phyloP scores from a whole-genome alignment of 2,329 filamentous ascomycete species.

The Ophiostoma tasmaniense region DNA sequence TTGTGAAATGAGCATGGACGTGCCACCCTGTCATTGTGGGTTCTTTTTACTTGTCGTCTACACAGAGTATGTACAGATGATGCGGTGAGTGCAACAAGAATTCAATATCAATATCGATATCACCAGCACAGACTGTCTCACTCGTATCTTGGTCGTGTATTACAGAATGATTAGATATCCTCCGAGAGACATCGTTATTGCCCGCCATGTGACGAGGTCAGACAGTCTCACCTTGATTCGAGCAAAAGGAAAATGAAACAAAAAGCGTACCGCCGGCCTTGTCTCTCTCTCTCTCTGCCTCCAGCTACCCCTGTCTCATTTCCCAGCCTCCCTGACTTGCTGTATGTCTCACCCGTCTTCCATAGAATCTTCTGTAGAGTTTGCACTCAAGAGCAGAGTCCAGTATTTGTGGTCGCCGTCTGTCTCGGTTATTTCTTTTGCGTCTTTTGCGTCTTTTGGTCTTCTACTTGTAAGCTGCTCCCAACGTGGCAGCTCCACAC shows the following conservation, averaged over 20 bases:
- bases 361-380: not conserved
- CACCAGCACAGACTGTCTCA: not conserved
- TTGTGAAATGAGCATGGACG: not conserved
- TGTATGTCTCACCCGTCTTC: not conserved
- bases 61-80: too few species aligned
- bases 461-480: not conserved
- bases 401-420: not conserved
- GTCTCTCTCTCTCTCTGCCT: not conserved
- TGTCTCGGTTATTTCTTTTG: not conserved
- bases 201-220: conserved; percentile 2
- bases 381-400: too few species aligned
- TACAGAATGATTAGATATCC: not conserved
- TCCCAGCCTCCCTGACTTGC: not conserved
- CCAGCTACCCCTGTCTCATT: not conserved
- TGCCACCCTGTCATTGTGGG: too few species aligned
- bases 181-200: not conserved
- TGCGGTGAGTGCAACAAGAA: not conserved
- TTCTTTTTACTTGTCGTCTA: too few species aligned
- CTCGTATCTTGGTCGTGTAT: not conserved
- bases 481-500: not conserved
- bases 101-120: not conserved
- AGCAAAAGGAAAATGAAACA: not conserved
- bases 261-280: not conserved
- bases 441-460: too few species aligned
- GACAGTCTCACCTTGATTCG: not conserved